These are phyloP conservation scores for Parietichytrium sp. DNA, from an alignment of 108 stramenopile species.

Conservation along the genomic window DNA sequence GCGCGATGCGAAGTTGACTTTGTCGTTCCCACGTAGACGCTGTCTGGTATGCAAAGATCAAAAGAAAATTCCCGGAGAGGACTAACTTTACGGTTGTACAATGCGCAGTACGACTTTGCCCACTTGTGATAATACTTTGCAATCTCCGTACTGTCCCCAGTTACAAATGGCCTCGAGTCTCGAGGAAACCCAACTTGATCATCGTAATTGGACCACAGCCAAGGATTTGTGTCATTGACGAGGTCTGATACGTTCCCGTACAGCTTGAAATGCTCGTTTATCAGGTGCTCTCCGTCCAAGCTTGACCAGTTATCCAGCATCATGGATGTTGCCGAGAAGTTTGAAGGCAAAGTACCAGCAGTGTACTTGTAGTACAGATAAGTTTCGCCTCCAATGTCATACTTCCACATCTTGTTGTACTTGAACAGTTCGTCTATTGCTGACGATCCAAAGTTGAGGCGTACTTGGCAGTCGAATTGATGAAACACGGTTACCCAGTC, in stretches of 20 bases:
- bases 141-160: neutral
- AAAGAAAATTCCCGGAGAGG: slow-evolving; percentile 8
- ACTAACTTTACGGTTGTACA: neutral
- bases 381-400: slow-evolving; percentile 21
- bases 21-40: neutral
- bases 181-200: slow-evolving; percentile 23
- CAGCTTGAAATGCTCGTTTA: neutral
- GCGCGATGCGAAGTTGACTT: neutral
- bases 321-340: neutral
- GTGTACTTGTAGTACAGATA: slow-evolving; percentile 37
- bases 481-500: slow-evolving; percentile 10
- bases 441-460: neutral
- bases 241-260: neutral
- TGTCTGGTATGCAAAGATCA: neutral
- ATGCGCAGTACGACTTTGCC: slow-evolving; percentile 21
- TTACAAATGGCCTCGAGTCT: slow-evolving; percentile 1
- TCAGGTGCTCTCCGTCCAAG: neutral
- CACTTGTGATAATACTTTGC: neutral
- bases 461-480: slow-evolving; percentile 19
- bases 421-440: neutral
- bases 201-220: slow-evolving; percentile 31
- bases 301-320: slow-evolving; percentile 32
- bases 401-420: neutral
- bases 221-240: neutral
- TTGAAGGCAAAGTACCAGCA: neutral